Evolutionary conservation across 225 moss, liverwort and hornwort genomes (phyloP), one percentile per base, ranked within the genome.

Genomic region (Asterella californica): DNA sequence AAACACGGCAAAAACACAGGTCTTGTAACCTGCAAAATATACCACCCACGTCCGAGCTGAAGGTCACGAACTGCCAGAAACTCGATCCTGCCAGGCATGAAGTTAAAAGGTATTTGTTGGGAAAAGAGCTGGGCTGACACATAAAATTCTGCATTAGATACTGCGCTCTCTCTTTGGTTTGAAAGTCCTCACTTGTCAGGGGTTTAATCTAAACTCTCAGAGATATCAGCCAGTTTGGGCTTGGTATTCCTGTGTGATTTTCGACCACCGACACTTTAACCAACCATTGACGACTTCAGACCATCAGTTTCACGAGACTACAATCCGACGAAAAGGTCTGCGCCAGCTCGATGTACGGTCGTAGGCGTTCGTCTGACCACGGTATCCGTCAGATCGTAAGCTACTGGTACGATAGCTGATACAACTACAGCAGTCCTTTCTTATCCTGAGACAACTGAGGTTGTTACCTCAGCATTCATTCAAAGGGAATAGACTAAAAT

Each of bases 1-100:
- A 88, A 85, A 79, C 89, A 90, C 25, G 90, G 90, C 45, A 90
- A 60, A 84, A 90, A 85, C 21, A 90, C 79, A 47, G 90, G 90
- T 81, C 84, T 79, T 76, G 83, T 80, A 78, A 87, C 90, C 90
- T 90, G 78, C 81, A 66, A 84, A 71, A 73, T 11, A 72, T 17
- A 46, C 22, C 47, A 54, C 9, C 70, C 63, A 27, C 54, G 19
- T 63, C 50, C 32, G 19, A 38, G 25, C 47, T 75, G 10, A 59
- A 22, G 17, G 33, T 80, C 17, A 59, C 6, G 10, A 25, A 32
- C 11, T 32, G 2, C 2, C 27, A n/a, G 2, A 46, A n/a, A n/a
- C 47, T 71, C 47, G 2, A 45, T 47, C 47, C 46, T 32, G 32
- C 32, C 65, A 24, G 1, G 4, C 65, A 65, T 57, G 21, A 24